phyloP scores from a whole-genome alignment of 2,329 filamentous ascomycete species.

The Rhinocladiella mackenziei region DNA sequence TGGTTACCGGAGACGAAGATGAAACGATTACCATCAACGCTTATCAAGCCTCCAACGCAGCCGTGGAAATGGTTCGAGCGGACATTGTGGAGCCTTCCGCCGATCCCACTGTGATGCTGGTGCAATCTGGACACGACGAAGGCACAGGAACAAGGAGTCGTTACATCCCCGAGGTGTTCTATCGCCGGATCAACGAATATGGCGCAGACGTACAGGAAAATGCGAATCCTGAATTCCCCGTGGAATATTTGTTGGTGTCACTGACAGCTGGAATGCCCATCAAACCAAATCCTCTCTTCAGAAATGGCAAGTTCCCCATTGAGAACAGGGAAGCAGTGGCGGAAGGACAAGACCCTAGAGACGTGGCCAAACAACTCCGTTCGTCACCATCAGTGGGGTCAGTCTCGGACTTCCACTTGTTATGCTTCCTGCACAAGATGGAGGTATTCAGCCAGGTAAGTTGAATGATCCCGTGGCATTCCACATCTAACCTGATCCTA shows the following conservation, averaged over 20 bases:
- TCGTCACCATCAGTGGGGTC: conserved; percentile 62
- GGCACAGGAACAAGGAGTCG: conserved; percentile 63
- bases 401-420: conserved; percentile 88
- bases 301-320: conserved; percentile 69
- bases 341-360: conserved; percentile 73
- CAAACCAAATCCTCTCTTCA: conserved; percentile 71
- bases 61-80: conserved; percentile 93
- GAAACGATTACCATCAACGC: conserved; percentile 84
- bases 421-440: conserved; percentile 80
- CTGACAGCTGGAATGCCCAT: conserved; percentile 94
- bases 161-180: conserved; percentile 98
- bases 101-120: conserved; percentile 89
- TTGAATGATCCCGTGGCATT: conserved; percentile 26
- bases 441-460: conserved; percentile 79
- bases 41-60: conserved; percentile 92
- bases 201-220: conserved; percentile 95
- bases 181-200: conserved; percentile 91
- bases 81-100: conserved; percentile 94
- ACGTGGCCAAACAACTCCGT: conserved; percentile 65
- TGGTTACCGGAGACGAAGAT: conserved; percentile 86
- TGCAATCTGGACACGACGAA: conserved; percentile 85
- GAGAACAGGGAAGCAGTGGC: conserved; percentile 88
- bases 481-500: conserved; percentile 40
- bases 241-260: conserved; percentile 93
- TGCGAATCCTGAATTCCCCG: conserved; percentile 91